Conservation (phyloP, 2,329 filamentous ascomycete species). For the Cercospora sp. region DNA sequence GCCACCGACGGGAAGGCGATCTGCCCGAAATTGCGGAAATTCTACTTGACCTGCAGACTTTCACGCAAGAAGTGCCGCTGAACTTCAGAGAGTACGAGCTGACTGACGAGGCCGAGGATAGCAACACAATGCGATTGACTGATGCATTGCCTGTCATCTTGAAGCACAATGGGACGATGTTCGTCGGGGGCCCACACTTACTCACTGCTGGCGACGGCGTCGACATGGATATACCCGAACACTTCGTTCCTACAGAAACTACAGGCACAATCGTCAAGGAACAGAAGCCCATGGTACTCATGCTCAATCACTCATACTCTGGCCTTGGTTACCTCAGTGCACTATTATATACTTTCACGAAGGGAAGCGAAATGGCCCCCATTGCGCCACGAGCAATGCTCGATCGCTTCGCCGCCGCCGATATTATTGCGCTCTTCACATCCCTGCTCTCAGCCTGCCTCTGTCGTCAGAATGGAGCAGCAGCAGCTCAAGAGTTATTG, state of each 20-base stretch:
- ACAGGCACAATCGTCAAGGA: constrained; percentile 74
- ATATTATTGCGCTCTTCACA: constrained; percentile 72
- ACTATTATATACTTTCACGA: constrained; percentile 67
- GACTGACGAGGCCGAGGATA: constrained; percentile 81
- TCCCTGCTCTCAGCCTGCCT: constrained; percentile 58
- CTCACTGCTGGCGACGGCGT: constrained; percentile 9
- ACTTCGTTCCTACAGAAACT: constrained; percentile 55
- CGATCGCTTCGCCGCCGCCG: constrained; percentile 63
- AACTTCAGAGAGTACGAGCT: constrained; percentile 74
- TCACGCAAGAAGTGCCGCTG: constrained; percentile 75
- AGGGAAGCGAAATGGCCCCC: constrained; percentile 44
- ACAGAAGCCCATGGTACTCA: constrained; percentile 70
- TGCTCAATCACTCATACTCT: constrained; percentile 75
- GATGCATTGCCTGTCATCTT: constrained; percentile 65
- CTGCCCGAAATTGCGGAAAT: constrained; percentile 35
- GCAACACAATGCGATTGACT: constrained; percentile 71
- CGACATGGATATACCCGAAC: constrained; percentile 7
- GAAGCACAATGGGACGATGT: constrained; percentile 12
- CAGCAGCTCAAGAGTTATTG: constrained; percentile 48
- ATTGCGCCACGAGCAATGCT: constrained; percentile 36
- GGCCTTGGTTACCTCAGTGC: constrained; percentile 77
- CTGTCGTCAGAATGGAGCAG: constrained; percentile 32
- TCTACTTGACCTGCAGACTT: constrained; percentile 67
- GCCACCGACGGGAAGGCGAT: constrained; percentile 7
- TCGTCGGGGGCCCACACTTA: background rate